These are phyloP conservation scores for Thelephora ganbajun DNA, from an alignment of 768 basidiomycete species.

Conservation along the genomic window DNA sequence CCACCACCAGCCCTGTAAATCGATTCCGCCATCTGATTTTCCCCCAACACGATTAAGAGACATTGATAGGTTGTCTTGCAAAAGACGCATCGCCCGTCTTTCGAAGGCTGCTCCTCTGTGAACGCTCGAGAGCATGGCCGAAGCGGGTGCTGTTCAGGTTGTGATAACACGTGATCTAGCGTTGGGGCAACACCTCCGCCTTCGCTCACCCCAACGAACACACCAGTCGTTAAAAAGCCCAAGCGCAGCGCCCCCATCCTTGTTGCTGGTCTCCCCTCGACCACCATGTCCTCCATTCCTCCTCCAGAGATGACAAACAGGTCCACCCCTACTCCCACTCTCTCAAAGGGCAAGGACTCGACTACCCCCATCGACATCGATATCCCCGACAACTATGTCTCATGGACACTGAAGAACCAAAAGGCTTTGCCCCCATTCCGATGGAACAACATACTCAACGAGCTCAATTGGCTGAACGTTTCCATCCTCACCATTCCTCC, in stretches of 20 bases:
- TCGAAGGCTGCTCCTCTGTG: constrained; percentile 70
- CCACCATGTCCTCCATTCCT: constrained; percentile 18
- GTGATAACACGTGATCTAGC: not conserved
- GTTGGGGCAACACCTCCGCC: not conserved
- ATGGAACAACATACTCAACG: constrained; percentile 29
- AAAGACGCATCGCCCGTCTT: constrained; percentile 41
- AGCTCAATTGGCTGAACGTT: constrained; percentile 61
- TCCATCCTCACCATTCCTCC: constrained; percentile 64
- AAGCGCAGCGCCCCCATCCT: not conserved
- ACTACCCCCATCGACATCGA: constrained; percentile 18
- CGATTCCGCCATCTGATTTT: constrained; percentile 81
- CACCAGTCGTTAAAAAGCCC: not conserved
- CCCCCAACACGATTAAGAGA: constrained; percentile 67
- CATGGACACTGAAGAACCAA: constrained; percentile 33
- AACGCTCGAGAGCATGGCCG: constrained; percentile 32
- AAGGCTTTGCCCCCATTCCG: constrained; percentile 36
- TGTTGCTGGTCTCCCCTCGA: constrained; percentile 7
- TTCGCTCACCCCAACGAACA: not conserved
- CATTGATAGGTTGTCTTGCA: constrained; percentile 66
- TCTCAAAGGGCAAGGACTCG: constrained; percentile 10
- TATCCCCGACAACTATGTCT: constrained; percentile 47
- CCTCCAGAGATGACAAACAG: constrained; percentile 11
- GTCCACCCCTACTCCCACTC: constrained; percentile 11
- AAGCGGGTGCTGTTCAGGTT: not conserved
- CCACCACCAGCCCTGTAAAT: constrained; percentile 92